Evolutionary conservation across 768 basidiomycete species (phyloP), one percentile per base, ranked within the genome.

Genomic region (Tephrocybe rancida): DNA sequence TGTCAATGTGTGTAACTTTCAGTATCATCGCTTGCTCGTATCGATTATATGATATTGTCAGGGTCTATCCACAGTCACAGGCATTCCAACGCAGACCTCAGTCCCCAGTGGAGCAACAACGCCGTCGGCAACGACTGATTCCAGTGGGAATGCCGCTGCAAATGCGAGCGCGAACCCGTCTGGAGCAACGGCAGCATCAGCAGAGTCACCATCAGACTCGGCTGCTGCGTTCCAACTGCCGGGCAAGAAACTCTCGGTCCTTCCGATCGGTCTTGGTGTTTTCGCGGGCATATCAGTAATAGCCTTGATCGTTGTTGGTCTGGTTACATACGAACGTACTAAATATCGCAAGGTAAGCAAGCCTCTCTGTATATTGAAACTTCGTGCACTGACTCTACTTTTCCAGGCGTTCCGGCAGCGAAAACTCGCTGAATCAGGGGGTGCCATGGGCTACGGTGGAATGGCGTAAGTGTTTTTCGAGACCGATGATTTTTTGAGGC

Each of bases 221-320:
- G 49, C 75, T 13, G 69, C 72, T 10, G 67, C 77, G 3, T 89
- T 90, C 67, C 61, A 71, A 26, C 71, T 92, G 32, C 92, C 92
- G 10, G 92, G 92, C 19, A 88, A 83, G 71, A 76, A 79, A 52
- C 61, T 93, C 16, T 80, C 83, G 37, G 91, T 93, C 3, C 76
- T 92, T 29, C 92, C 92, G 0, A 85, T 94, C 58, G 92, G 92
- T 58, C 78, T 94, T 38, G 89, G 87, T 47, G 80, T 95, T 9
- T 93, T 90, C 64, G 90, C 87, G 42, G 92, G 91, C 57, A 87
- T 96, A 54, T 90, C 90, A 26, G 87, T 87, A 7, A 87, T 95
- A 61, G 88, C 88, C 16, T 67, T 96, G 60, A 84, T 88, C 56
- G 84, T 90, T 21, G 89, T 95, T 53, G 87, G 82, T 46, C 73